phyloP scores from a whole-genome alignment of 257 asterid genomes.

The Asclepias syriaca region DNA sequence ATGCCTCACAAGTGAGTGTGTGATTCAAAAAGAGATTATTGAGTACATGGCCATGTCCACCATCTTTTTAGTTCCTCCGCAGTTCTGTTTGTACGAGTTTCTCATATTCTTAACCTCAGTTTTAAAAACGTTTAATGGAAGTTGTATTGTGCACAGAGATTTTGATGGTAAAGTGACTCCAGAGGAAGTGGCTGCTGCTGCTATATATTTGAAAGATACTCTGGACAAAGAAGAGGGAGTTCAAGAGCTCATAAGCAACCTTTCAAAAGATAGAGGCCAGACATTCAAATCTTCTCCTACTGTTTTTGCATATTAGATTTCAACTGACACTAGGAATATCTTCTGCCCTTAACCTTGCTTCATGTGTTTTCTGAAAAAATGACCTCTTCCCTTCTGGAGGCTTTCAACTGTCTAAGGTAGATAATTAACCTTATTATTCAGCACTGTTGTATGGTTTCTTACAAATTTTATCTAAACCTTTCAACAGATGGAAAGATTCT shows the following conservation, averaged over 20 bases:
- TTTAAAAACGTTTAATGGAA: not conserved
- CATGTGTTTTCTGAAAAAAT: no score
- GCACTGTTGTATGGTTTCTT: not conserved
- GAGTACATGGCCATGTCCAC: no score
- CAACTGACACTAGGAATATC: no score
- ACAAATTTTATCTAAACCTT: conserved; percentile 5
- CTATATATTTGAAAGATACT: conserved; percentile 71
- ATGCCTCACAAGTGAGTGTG: not conserved
- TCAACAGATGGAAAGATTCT: conserved; percentile 79
- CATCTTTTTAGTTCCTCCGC: no score
- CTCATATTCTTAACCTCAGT: not conserved
- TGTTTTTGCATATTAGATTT: not conserved
- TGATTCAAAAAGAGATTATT: no score
- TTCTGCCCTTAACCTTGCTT: no score
- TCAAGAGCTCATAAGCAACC: conserved; percentile 75
- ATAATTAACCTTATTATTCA: not conserved
- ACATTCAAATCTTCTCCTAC: not conserved
- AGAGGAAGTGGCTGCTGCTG: conserved; percentile 87
- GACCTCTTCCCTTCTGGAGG: no score
- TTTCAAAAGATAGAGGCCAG: conserved; percentile 71
- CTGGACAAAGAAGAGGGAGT: conserved; percentile 77
- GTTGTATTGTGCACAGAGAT: conserved; percentile 38
- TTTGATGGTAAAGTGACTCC: conserved; percentile 83
- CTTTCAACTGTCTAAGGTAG: not conserved
- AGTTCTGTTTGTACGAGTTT: not conserved